Base-by-base conservation (phyloP, 2,329 filamentous ascomycete genomes). In the Colletotrichum sp. region DNA sequence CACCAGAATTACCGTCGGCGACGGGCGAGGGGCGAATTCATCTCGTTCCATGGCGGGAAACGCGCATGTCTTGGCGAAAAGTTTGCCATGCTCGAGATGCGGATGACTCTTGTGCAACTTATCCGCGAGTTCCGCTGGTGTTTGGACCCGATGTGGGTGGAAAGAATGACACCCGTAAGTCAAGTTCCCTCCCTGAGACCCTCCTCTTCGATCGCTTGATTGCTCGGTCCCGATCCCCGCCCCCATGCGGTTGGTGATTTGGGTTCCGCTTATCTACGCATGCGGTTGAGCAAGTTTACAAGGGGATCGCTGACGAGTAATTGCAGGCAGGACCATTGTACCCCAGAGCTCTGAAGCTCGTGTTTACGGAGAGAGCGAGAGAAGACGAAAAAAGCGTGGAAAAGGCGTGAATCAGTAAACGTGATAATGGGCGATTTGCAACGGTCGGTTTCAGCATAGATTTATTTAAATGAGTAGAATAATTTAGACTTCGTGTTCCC, bases 21-120 rank as follows among this genome's bases (percentile, higher is more conserved):
- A 6, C 83, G 83, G 30, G 81, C 81, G 10, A 83, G 82, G 65
- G 84, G 82, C 21, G 82, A 83, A 30, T 86, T 86, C 74, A 85
- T 87, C 71, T 83, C 83, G 26, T 87, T 87, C 74, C 85, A 87
- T 64, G 85, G 85, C 13, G 85, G 85, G 28, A 79, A 81, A 15
- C 79, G 86, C 57, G 83, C 83, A 7, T 87, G 86, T 76, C 77
- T 87, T 32, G 86, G 86, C 1, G 83, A 86, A 78, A 81, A 81
- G 57, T 87, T 85, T 72, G 85, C 85, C 7, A 77, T 87, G 80
- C 76, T 85, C 61, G 80, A 85, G 72, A 78, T 85, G 48, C 81
- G 83, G 39, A 80, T 83, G 16, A 83, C 83, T 0, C 75, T 86
- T 57, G 80, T 82, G 10, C 80, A 82, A 60, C 76, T 85, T 65